A percentile compares a stretch with the other conserved stretches of the same genome.
Conservation (phyloP, 202 grass and related monocot genomes). For the Eragrostis tef region DNA sequence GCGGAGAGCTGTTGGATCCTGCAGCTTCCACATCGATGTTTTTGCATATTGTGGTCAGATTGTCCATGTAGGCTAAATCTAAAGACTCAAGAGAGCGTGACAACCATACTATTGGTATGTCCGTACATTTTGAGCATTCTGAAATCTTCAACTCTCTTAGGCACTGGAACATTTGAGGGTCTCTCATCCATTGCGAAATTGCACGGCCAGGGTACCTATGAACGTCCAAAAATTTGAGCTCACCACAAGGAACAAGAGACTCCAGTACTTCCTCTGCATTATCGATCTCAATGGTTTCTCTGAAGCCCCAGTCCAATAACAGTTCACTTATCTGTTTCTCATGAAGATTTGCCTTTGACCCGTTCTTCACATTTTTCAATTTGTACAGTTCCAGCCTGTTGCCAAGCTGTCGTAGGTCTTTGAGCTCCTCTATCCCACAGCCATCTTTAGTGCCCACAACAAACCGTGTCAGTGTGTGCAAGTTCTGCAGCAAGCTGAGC, state of each 20-base stretch:
- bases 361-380: constrained; percentile 35
- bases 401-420: constrained; percentile 1
- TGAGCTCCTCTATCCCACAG: constrained; percentile 41
- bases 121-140: not conserved
- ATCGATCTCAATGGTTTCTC: not conserved
- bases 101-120: not conserved
- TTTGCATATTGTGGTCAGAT: not conserved
- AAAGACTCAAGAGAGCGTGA: not conserved
- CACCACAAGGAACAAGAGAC: not conserved
- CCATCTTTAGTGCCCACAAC: constrained; percentile 14
- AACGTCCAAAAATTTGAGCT: not conserved
- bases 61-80: rapidly evolving
- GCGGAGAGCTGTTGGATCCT: too few relatives aligned
- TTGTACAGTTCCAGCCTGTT: constrained; percentile 36
- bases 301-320: not conserved
- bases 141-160: not conserved
- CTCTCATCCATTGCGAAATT: constrained; percentile 22
- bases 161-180: not conserved
- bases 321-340: not conserved
- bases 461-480: constrained; percentile 47
- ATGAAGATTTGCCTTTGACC: constrained; percentile 10
- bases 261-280: constrained; percentile 1
- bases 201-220: not conserved
- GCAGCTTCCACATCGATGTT: not conserved
- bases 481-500: not conserved